Base-by-base conservation (phyloP, 306 rosid species). In the Heteromeles arbutifolia region DNA sequence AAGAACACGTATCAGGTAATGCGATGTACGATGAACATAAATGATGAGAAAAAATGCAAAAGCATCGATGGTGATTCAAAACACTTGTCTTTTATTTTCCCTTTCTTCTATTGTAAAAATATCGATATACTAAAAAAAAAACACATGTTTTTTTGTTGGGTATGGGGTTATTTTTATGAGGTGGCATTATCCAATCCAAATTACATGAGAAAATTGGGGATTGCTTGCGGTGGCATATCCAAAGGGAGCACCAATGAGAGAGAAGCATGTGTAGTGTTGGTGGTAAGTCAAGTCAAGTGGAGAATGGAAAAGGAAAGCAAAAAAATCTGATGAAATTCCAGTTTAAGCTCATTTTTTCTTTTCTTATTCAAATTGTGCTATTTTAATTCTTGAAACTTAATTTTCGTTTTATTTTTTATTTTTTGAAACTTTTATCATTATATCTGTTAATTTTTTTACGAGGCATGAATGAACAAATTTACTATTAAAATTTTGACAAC, bases 101-200 rank as follows among this genome's bases (percentile, higher is more conserved):
- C 0, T 34, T 34, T 6, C 0, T 5, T 0, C 2, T 34, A 34
- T 34, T 6, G 0, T 34, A 34, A 34, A 34, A 34, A 34, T 34
- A 34, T 34, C 39, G 0, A 34, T 34, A 4, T 34, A 6, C 8
- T 34, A n/a, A n/a, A 34, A 34, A 34, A 6, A 34, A 5, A 6
- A 34, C 39, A 34, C 8, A 34, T 34, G 9, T 1, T 34, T 53
- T 80, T 31, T 37, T 43, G 52, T 71, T 43, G 44, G 71, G 57
- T 48, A 39, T 17, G 1, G n/a, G 28, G 73, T 50, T 24, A n/a
- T 11, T 1, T 3, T 64, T 62, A 79, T 67, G 85, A 90, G 90
- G 90, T 93, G 90, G 92, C 93, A 63, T 86, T 87, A 86, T 87
- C 93, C 90, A 52, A 70, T 21, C 70, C 48, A 50, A 65, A 34